Evolutionary conservation across 257 asterid genomes (phyloP).

Genomic region (Ophiorrhiza pumila): DNA sequence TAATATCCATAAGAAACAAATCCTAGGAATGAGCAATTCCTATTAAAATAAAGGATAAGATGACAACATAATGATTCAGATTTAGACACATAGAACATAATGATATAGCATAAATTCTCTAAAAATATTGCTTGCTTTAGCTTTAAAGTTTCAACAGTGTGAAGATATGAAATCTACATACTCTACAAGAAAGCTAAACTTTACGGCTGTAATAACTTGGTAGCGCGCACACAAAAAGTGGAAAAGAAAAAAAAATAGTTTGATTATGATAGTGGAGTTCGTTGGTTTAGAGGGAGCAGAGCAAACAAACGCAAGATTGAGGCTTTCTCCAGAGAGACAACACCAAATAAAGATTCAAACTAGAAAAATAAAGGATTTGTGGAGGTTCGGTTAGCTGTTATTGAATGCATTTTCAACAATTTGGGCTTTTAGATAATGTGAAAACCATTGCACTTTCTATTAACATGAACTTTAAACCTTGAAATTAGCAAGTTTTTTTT

Average conservation of each 20-base stretch:
- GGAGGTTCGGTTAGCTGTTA: conserved; percentile 10
- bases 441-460: too few relatives aligned
- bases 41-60: too few relatives aligned
- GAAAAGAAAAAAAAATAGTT: background rate
- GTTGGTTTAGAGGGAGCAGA: conserved; percentile 3
- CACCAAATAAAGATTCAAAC: background rate
- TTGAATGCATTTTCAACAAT: conserved; percentile 28
- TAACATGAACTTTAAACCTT: too few relatives aligned
- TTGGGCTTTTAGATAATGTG: conserved; percentile 36
- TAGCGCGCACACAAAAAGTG: too few relatives aligned
- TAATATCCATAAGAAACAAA: too few relatives aligned
- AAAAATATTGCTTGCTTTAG: background rate
- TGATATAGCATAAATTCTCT: background rate
- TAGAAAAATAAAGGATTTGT: background rate
- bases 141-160: background rate
- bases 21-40: too few relatives aligned
- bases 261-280: background rate
- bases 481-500: too few relatives aligned
- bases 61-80: too few relatives aligned
- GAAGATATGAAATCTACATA: background rate
- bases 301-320: background rate
- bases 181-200: conserved; percentile 15
- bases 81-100: background rate
- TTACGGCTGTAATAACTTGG: too few relatives aligned
- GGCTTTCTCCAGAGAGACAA: conserved; percentile 17